Evolutionary conservation across 83 land plant genomes (phyloP).

Genomic region (Larix sibirica): DNA sequence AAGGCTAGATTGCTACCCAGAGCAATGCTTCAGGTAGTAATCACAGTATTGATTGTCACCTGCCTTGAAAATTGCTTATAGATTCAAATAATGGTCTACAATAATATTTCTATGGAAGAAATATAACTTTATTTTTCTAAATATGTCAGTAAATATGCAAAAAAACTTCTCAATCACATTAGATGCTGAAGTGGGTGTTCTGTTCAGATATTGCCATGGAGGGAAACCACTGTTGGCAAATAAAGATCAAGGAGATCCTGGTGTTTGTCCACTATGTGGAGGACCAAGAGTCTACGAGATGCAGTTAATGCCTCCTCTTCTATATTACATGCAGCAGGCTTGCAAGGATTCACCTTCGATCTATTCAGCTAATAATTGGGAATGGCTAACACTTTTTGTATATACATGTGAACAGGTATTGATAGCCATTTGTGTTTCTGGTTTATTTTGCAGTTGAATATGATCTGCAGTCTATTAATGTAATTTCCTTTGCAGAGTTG

Average conservation of each 20-base stretch:
- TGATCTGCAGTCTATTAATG: neutral
- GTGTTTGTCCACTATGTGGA: slow-evolving; percentile 63
- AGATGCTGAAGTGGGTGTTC: slow-evolving; percentile 1
- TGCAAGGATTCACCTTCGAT: slow-evolving; percentile 47
- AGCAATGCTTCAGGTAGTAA: slow-evolving; percentile 90
- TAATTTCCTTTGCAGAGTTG: slow-evolving; percentile 32
- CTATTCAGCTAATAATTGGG: slow-evolving; percentile 61
- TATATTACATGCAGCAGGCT: slow-evolving; percentile 83
- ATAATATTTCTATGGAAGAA: neutral
- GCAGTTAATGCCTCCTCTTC: slow-evolving; percentile 93
- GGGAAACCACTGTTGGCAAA: slow-evolving; percentile 76
- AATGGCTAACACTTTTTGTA: slow-evolving; percentile 79
- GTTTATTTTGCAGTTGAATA: slow-evolving; percentile 1
- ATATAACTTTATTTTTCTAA: neutral
- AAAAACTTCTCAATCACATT: neutral
- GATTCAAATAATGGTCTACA: neutral
- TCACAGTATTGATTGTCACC: neutral
- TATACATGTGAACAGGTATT: slow-evolving; percentile 86
- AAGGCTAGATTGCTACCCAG: slow-evolving; percentile 79
- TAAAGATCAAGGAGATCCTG: slow-evolving; percentile 49
- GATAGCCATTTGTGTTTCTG: neutral
- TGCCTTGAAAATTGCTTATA: neutral
- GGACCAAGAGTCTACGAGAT: slow-evolving; percentile 76
- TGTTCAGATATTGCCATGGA: slow-evolving; percentile 74
- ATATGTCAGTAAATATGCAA: neutral